Base-by-base conservation (phyloP, 2,329 filamentous ascomycete genomes). In the Xylaria sp. region DNA sequence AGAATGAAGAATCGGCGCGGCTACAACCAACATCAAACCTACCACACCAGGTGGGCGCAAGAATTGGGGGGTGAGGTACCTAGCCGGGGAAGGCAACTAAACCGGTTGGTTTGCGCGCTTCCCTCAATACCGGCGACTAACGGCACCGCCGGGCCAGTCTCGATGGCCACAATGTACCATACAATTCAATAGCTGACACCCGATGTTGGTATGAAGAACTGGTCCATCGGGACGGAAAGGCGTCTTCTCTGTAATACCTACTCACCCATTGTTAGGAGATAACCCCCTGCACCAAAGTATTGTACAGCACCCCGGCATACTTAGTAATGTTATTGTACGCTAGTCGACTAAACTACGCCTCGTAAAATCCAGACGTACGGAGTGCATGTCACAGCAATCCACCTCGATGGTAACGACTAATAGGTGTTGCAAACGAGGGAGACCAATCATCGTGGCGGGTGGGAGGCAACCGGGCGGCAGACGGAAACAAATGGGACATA, bases 191-290 rank as follows among this genome's bases (percentile, higher is more conserved):
- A 56, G 61, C 56, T 60, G 62, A 54, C 58, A 12, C 42, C 42
- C 45, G 40, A 46, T 31, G 35, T 47, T 15, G 43, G 17, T 42
- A 31, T 42, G 37, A 49, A 52, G 53, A 61, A 54, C 57, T 49
- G 50, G 38, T 40, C 64, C 61, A 42, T 51, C 40, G 54, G 43
- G 57, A 61, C 54, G 61, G 51, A 49, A 60, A 49, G 21, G 51
- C 31, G 15, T 53, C 19, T 17, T 31, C 35, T 49, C 40, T 50
- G 58, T 58, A 37, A 4, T 43, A 43, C 11, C 2, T 43, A 23
- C 15, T 43, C 2, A 4, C 28, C 28, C 9, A 31, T 31, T 42
- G 2, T 8, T 42, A 14, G 40, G n/a, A n/a, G n/a, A n/a, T n/a
- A n/a, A n/a, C n/a, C n/a, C n/a, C n/a, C n/a, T n/a, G n/a, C n/a